phyloP scores from a whole-genome alignment of 371 early-diverging fungal genomes.

The Nematocida ironsii region DNA sequence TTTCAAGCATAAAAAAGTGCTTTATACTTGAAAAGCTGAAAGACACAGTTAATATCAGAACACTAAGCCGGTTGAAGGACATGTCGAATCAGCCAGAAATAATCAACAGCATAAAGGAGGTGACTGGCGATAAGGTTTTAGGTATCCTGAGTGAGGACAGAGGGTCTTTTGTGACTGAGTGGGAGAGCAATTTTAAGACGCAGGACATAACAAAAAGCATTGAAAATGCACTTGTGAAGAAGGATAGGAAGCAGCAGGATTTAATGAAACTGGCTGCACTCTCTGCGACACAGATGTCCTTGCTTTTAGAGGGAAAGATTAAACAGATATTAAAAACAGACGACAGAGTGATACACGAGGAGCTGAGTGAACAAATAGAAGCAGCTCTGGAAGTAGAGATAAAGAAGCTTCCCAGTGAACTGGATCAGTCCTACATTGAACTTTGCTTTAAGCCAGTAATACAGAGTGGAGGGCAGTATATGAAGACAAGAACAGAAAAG shows the following conservation, averaged over 20 bases:
- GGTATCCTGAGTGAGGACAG: conserved; percentile 58
- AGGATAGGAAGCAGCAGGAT: conserved; percentile 56
- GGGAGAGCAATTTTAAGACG: conserved; percentile 23
- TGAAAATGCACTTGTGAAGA: conserved; percentile 52
- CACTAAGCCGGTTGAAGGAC: conserved; percentile 63
- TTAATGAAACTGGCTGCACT: conserved; percentile 7
- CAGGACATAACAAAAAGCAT: conserved; percentile 58
- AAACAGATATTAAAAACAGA: conserved; percentile 77
- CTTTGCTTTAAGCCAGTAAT: conserved; percentile 89
- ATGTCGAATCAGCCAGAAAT: conserved; percentile 55
- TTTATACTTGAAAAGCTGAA: conserved; percentile 54
- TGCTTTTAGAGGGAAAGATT: conserved; percentile 41
- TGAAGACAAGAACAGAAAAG: conserved; percentile 71
- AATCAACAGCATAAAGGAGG: conserved; percentile 28
- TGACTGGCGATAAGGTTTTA: conserved; percentile 34
- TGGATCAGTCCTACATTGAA: conserved; percentile 72
- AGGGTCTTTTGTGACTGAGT: conserved; percentile 60
- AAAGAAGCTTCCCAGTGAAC: conserved; percentile 75
- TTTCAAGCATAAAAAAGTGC: conserved; percentile 79
- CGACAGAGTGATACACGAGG: conserved; percentile 79
- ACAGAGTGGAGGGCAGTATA: conserved; percentile 87
- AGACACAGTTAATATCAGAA: conserved; percentile 11
- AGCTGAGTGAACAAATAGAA: conserved; percentile 77
- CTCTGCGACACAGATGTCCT: conserved; percentile 7
- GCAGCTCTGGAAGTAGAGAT: conserved; percentile 74